Percentiles rank a stretch among this genome's conserved stretches.
These are phyloP conservation scores for Citeromyces hawaiiensis DNA, from an alignment of 1,139 yeast genomes.

Conservation along the genomic window DNA sequence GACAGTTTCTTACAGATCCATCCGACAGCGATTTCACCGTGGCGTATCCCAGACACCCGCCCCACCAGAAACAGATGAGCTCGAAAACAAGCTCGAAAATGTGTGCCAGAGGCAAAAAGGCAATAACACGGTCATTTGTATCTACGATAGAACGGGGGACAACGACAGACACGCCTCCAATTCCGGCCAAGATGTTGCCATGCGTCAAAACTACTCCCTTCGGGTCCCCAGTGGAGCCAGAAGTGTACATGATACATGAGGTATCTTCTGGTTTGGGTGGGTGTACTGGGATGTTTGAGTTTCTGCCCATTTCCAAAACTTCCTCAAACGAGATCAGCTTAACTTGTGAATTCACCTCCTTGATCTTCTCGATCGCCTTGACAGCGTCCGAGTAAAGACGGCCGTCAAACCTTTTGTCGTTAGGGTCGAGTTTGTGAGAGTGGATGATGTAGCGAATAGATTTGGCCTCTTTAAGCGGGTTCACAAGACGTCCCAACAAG, in stretches of 20 bases:
- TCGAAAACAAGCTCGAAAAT: slow-evolving; percentile 90
- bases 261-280: slow-evolving; percentile 64
- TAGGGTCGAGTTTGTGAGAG: slow-evolving; percentile 44
- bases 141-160: slow-evolving; percentile 41
- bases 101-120: slow-evolving; percentile 92
- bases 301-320: slow-evolving; percentile 48
- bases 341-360: slow-evolving; percentile 65
- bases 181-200: slow-evolving; percentile 65
- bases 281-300: slow-evolving; percentile 22
- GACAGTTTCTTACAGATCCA: slow-evolving; percentile 67
- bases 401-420: slow-evolving; percentile 55
- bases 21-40: slow-evolving; percentile 86
- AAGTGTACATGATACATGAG: slow-evolving; percentile 94
- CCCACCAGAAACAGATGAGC: slow-evolving; percentile 75
- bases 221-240: slow-evolving; percentile 96
- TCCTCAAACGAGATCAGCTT: slow-evolving; percentile 55
- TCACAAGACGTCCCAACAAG: slow-evolving; percentile 49
- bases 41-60: slow-evolving; percentile 82
- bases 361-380: slow-evolving; percentile 42
- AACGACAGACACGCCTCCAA: slow-evolving; percentile 66
- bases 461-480: slow-evolving; percentile 58
- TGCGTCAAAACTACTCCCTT: slow-evolving; percentile 90
- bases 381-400: slow-evolving; percentile 40
- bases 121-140: slow-evolving; percentile 57
- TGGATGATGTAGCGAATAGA: slow-evolving; percentile 59